phyloP scores from a whole-genome alignment of 768 basidiomycete species.

The Phylloporus arenicola region DNA sequence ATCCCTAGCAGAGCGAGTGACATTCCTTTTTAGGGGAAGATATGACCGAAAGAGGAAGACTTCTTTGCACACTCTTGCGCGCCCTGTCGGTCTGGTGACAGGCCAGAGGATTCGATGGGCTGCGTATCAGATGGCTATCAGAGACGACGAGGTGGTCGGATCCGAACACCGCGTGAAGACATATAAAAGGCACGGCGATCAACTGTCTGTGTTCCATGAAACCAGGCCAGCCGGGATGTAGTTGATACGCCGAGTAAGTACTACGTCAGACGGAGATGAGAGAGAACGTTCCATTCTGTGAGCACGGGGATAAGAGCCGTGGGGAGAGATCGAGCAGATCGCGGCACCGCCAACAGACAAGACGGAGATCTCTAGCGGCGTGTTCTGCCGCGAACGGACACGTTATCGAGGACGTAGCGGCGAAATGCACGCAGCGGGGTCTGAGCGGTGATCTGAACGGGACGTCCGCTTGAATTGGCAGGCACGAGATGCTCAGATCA shows the following conservation, averaged over 20 bases:
- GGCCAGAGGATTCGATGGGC: slow-evolving; percentile 17
- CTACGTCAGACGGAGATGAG: slow-evolving; percentile 26
- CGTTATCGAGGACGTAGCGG: slow-evolving; percentile 4
- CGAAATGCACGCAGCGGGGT: slow-evolving; percentile 2
- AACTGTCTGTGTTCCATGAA: slow-evolving; percentile 15
- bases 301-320: slow-evolving; percentile 19
- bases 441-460: slow-evolving; percentile 3
- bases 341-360: slow-evolving; percentile 1
- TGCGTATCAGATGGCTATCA: neutral
- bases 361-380: slow-evolving; percentile 19
- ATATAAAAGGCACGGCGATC: slow-evolving; percentile 21
- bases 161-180: slow-evolving; percentile 13
- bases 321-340: slow-evolving; percentile 1
- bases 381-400: slow-evolving; percentile 8
- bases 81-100: slow-evolving; percentile 23
- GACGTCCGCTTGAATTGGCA: slow-evolving; percentile 1
- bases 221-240: neutral
- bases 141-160: neutral
- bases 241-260: slow-evolving; percentile 4
- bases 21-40: slow-evolving; percentile 31
- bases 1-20: slow-evolving; percentile 24
- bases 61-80: slow-evolving; percentile 27
- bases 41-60: slow-evolving; percentile 25
- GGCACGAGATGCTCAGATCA: slow-evolving; percentile 4
- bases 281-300: slow-evolving; percentile 5